phyloP scores from a whole-genome alignment of 2,329 filamentous ascomycete species.

The Aspergillus fischeri region DNA sequence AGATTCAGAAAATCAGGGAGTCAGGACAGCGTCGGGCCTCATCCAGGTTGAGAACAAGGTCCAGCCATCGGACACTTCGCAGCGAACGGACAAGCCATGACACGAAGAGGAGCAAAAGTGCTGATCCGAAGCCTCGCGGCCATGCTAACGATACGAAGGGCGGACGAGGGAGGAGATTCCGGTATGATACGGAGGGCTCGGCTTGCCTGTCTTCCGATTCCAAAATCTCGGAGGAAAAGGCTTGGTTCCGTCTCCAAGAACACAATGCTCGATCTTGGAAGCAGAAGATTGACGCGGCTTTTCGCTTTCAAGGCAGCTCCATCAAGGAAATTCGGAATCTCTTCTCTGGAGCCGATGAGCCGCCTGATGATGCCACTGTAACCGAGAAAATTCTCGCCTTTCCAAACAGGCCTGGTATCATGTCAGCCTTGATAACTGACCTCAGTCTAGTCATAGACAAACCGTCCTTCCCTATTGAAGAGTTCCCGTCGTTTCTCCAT shows the following conservation, averaged over 20 bases:
- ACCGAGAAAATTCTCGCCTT: slow-evolving; percentile 81
- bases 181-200: slow-evolving; percentile 77
- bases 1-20: slow-evolving; percentile 77
- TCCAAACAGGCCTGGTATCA: slow-evolving; percentile 76
- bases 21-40: slow-evolving; percentile 52
- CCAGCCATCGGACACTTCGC: slow-evolving; percentile 44
- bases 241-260: slow-evolving; percentile 67
- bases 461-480: slow-evolving; percentile 78
- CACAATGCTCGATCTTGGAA: slow-evolving; percentile 93
- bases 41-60: slow-evolving; percentile 52
- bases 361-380: slow-evolving; percentile 77
- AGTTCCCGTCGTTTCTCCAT: slow-evolving; percentile 80
- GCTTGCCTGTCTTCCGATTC: slow-evolving; percentile 67
- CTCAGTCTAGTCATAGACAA: slow-evolving; percentile 84
- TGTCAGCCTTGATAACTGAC: slow-evolving; percentile 77
- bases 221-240: slow-evolving; percentile 71
- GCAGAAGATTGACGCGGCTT: slow-evolving; percentile 75
- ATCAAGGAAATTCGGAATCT: slow-evolving; percentile 73
- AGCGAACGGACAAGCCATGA: slow-evolving; percentile 36
- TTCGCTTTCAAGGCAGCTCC: slow-evolving; percentile 64
- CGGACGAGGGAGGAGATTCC: slow-evolving; percentile 38
- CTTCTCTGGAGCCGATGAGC: slow-evolving; percentile 77
- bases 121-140: slow-evolving; percentile 43
- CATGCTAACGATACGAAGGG: slow-evolving; percentile 27
- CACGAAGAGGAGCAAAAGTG: slow-evolving; percentile 53